A percentile compares a stretch with the other conserved stretches of the same genome.
Conservation (phyloP, 768 basidiomycete species). For the Naematelia aurantialba region DNA sequence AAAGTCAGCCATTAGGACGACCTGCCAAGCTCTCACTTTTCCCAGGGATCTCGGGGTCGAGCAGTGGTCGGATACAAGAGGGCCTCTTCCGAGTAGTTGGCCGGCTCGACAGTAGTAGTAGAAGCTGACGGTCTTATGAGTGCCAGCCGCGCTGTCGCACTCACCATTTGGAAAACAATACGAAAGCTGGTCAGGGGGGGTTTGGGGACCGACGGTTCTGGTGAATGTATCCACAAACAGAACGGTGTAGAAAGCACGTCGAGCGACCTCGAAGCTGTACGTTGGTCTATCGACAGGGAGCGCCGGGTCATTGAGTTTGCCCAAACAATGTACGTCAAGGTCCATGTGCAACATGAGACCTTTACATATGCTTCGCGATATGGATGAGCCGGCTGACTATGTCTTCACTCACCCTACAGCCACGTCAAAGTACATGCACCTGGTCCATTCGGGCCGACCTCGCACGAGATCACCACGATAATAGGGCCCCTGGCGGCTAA, state of each 20-base stretch:
- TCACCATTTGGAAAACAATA: background rate
- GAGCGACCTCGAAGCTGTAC: background rate
- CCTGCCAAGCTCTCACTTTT: background rate
- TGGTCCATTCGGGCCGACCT: background rate
- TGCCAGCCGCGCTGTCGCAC: background rate
- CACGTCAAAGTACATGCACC: constrained; percentile 6
- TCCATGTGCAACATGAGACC: constrained; percentile 2
- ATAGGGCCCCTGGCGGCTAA: constrained; percentile 12
- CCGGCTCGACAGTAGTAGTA: background rate
- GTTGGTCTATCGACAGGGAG: background rate
- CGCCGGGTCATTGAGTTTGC: background rate
- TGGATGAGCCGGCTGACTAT: background rate
- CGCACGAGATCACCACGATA: constrained; percentile 1
- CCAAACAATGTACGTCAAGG: background rate
- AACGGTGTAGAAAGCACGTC: background rate
- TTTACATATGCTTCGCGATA: background rate
- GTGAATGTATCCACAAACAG: background rate
- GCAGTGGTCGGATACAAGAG: background rate
- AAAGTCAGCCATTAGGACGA: background rate
- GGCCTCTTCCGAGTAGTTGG: background rate
- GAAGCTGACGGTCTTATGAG: background rate
- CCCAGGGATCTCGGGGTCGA: background rate
- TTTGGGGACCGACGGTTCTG: background rate
- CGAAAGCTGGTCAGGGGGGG: background rate
- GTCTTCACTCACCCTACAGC: constrained; percentile 1